Percentiles rank a stretch among this genome's conserved stretches.
phyloP scores from a whole-genome alignment of 768 basidiomycete species.

The Zangia roseola region DNA sequence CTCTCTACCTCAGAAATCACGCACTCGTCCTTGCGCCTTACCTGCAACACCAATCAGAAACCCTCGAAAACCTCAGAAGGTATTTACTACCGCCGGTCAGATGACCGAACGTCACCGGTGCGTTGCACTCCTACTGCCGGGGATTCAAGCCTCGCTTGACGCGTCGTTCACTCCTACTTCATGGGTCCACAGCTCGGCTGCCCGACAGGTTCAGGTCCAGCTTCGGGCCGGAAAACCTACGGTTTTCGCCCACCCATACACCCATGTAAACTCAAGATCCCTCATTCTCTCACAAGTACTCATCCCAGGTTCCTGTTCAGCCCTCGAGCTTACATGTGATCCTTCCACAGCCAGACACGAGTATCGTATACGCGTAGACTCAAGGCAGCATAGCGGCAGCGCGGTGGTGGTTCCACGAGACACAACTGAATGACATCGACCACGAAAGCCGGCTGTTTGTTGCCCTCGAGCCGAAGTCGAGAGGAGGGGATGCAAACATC shows the following conservation, averaged over 20 bases:
- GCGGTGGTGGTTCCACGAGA: constrained; percentile 15
- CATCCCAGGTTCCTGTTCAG: too few relatives aligned
- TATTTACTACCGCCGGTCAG: background rate
- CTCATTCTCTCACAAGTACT: too few relatives aligned
- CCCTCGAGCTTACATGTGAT: too few relatives aligned
- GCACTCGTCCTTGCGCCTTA: constrained; percentile 28
- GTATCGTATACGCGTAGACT: constrained; percentile 28
- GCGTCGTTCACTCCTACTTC: background rate
- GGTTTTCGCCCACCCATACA: constrained; percentile 3
- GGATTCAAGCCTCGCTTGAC: background rate
- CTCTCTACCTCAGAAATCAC: constrained; percentile 30
- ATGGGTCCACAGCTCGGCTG: constrained; percentile 2
- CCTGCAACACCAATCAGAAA: constrained; percentile 12
- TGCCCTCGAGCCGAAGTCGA: background rate
- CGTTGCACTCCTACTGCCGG: background rate
- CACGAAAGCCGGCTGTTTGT: constrained; percentile 11
- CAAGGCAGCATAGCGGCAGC: constrained; percentile 24
- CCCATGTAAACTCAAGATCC: too few relatives aligned
- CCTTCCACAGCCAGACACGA: too few relatives aligned
- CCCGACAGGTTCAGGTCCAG: background rate
- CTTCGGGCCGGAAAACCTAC: background rate
- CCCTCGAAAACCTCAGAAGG: background rate
- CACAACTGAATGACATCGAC: constrained; percentile 16
- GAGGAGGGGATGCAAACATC: constrained; percentile 2
- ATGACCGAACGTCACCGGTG: background rate